phyloP scores from a whole-genome alignment of 2,329 filamentous ascomycete species.

The Sporothrix mexicana region DNA sequence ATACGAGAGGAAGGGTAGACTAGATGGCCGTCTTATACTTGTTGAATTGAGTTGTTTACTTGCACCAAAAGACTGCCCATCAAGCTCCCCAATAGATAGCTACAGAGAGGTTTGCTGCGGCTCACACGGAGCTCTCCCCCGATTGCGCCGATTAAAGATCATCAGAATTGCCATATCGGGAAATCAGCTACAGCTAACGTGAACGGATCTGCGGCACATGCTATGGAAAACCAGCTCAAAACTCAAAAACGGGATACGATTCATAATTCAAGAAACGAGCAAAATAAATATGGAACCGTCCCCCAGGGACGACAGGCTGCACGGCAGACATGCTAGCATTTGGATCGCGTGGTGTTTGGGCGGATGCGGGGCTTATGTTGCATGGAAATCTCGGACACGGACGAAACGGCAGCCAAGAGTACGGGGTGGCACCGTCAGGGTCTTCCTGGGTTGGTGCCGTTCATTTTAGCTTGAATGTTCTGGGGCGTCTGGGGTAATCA shows the following conservation, averaged over 20 bases:
- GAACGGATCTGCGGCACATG: background rate
- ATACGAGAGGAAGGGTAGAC: background rate
- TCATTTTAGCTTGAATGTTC: too few relatives aligned
- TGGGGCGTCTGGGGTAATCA: conserved; percentile 1
- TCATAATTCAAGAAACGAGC: background rate
- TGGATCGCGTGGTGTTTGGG: background rate
- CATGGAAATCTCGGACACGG: background rate
- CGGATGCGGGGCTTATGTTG: background rate
- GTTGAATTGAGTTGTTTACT: background rate
- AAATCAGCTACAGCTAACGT: background rate
- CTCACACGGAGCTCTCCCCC: background rate
- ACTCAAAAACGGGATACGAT: background rate
- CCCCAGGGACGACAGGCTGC: background rate
- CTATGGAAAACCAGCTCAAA: background rate
- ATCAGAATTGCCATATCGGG: conserved; percentile 26
- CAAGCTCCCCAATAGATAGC: background rate
- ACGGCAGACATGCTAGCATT: background rate
- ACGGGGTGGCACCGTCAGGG: background rate
- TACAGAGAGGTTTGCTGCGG: background rate
- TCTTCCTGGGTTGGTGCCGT: background rate
- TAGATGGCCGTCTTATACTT: background rate
- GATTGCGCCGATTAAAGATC: conserved; percentile 4
- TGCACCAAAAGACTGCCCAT: background rate
- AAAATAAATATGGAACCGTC: background rate
- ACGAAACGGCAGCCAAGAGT: background rate